Percentiles rank a stretch among this genome's conserved stretches.
Conservation (phyloP, 2,329 filamentous ascomycete genomes). For the Emmonsiellopsis sp. region DNA sequence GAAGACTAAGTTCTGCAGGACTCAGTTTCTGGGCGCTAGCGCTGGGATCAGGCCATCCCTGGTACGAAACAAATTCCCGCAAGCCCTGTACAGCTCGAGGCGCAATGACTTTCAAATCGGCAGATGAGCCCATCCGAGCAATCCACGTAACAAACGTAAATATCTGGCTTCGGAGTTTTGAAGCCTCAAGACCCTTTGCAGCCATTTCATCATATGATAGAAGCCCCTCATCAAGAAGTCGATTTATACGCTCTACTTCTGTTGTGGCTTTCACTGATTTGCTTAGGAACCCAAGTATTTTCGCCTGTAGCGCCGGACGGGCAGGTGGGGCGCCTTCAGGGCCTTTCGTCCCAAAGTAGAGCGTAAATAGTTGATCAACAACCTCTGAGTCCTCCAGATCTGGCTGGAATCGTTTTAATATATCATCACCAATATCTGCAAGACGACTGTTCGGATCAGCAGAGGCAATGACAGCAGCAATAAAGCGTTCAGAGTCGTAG, state of each 20-base stretch:
- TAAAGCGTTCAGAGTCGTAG: slow-evolving; percentile 68
- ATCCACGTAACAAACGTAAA: slow-evolving; percentile 85
- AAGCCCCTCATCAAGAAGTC: slow-evolving; percentile 59
- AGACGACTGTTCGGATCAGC: slow-evolving; percentile 68
- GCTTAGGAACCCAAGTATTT: slow-evolving; percentile 64
- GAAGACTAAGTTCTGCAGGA: slow-evolving; percentile 54
- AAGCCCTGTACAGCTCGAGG: slow-evolving; percentile 59
- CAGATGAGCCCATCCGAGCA: slow-evolving; percentile 58
- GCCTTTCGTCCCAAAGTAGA: slow-evolving; percentile 57
- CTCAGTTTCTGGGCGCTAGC: slow-evolving; percentile 44
- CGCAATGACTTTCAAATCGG: slow-evolving; percentile 56
- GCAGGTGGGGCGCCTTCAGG: slow-evolving; percentile 36
- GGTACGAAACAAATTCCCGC: slow-evolving; percentile 62
- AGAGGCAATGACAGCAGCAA: slow-evolving; percentile 74
- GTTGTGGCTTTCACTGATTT: slow-evolving; percentile 67
- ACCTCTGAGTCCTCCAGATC: slow-evolving; percentile 58
- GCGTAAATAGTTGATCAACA: slow-evolving; percentile 57
- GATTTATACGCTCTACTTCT: slow-evolving; percentile 58
- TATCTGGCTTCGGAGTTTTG: slow-evolving; percentile 70
- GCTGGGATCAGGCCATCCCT: slow-evolving; percentile 69
- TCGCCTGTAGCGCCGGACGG: slow-evolving; percentile 64
- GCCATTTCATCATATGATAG: slow-evolving; percentile 29
- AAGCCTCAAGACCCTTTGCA: slow-evolving; percentile 58
- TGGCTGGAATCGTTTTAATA: slow-evolving; percentile 66
- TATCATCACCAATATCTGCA: slow-evolving; percentile 75